phyloP scores from a whole-genome alignment of 1,139 yeast genomes.

The Taphrina populina region DNA sequence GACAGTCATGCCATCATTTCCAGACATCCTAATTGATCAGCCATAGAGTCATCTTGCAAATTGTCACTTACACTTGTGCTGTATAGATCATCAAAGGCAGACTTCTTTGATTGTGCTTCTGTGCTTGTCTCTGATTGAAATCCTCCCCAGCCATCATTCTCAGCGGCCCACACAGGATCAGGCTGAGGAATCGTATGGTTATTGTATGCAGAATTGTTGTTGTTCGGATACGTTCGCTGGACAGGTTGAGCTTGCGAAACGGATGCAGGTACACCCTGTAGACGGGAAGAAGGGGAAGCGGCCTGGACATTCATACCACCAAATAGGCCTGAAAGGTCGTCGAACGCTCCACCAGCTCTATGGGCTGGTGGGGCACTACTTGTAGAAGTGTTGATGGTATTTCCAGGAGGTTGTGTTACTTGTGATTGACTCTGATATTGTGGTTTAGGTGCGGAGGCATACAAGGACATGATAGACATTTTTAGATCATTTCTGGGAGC shows the following conservation, averaged over 20 bases:
- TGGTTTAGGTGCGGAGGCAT: conserved; percentile 60
- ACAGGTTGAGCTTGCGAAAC: not conserved
- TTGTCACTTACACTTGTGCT: conserved; percentile 22
- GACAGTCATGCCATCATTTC: no score
- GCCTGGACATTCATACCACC: conserved; percentile 22
- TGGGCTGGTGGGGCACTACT: not conserved
- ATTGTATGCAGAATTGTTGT: not conserved
- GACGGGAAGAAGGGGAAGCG: conserved; percentile 5
- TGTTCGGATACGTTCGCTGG: not conserved
- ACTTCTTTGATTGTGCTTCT: not conserved
- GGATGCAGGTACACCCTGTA: not conserved
- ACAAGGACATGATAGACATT: conserved; percentile 82
- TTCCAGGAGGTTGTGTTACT: not conserved
- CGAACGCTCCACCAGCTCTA: conserved; percentile 11
- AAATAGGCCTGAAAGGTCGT: conserved; percentile 21
- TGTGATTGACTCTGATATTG: conserved; percentile 7
- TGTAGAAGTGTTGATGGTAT: not conserved
- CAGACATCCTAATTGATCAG: conserved; percentile 20
- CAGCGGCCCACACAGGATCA: conserved; percentile 6
- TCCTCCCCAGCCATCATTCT: not conserved
- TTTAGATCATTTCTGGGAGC: conserved; percentile 69
- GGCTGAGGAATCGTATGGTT: not conserved
- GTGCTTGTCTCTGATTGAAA: not conserved
- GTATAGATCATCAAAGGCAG: conserved; percentile 30
- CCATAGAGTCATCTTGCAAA: not conserved